Base-by-base conservation (phyloP, 306 rosid species). In the Geum urbanum region DNA sequence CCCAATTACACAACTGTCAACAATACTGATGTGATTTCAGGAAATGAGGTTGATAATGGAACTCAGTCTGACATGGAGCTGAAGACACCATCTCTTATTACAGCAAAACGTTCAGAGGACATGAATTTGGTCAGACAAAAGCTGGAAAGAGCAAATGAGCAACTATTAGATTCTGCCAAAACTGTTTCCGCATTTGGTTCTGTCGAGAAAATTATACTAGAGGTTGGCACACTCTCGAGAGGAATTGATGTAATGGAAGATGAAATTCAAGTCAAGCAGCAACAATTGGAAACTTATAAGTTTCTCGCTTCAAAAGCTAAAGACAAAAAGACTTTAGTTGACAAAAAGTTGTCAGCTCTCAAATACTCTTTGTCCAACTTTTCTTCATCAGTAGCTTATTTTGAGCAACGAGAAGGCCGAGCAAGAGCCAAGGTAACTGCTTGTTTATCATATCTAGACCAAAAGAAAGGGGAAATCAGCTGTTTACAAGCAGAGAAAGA, bases 401-500 rank as follows among this genome's bases (percentile, higher is more conserved):
- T 81, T 71, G 96, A 88, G 72, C 89, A 80, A 77, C 86, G 99
- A 69, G 99, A 88, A 83, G 80, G 80, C 63, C 80, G 85, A 74
- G 91, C 99, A 53, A 80, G 83, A 76, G 76, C 81, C 49, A 75
- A 74, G 81, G 78, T 81, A 67, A 70, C 71, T 8, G 87, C 83
- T 67, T 78, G 85, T 52, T 77, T 77, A 44, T 80, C 80, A 64
- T 74, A 62, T 80, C 66, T 88, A 64, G 82, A 74, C 54, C 77
- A 81, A 76, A 91, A 80, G 87, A 88, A 81, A 74, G 74, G 61
- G 22, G 79, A 83, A 64, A 70, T 94, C 82, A 77, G 70, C 64
- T 10, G 63, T 73, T 88, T 88, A 73, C 80, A 81, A 72, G 74
- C 69, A 45, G 71, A 80, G 77, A 83, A 74, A 74, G 74, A 81